Evolutionary conservation across 345 rosid genomes (phyloP).

Genomic region (Barbarea vulgaris): DNA sequence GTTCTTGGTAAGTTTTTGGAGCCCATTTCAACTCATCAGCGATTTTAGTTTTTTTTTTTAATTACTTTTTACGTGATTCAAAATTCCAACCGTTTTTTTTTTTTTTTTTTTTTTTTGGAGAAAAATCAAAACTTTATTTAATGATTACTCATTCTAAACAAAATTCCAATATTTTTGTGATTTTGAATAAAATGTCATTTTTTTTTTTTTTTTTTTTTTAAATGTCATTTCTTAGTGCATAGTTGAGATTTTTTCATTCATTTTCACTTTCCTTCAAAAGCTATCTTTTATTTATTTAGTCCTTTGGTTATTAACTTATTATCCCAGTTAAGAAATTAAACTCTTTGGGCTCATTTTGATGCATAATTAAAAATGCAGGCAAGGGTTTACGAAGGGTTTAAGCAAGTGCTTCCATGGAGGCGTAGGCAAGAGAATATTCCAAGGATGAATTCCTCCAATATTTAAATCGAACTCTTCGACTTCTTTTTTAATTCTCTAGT

Average conservation of each 20-base stretch:
- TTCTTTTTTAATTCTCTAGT: background rate
- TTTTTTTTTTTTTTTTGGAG: no score
- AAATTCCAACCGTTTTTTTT: background rate
- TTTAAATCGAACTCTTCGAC: slow-evolving; percentile 7
- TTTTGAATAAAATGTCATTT: background rate
- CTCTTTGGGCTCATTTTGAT: background rate
- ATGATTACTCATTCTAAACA: background rate
- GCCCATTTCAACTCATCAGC: background rate
- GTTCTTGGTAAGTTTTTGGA: slow-evolving; percentile 45
- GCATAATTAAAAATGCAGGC: slow-evolving; percentile 44
- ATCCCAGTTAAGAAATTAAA: background rate
- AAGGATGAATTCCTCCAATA: slow-evolving; percentile 31
- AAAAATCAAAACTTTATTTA: no score
- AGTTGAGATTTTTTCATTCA: background rate
- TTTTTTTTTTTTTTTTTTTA: no score
- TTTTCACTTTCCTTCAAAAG: background rate
- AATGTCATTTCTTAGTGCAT: background rate
- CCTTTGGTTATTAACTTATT: background rate
- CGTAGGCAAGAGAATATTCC: slow-evolving; percentile 47
- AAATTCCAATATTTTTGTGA: background rate
- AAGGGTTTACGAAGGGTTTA: slow-evolving; percentile 55
- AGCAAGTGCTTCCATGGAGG: slow-evolving; percentile 69
- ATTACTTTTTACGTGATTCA: background rate
- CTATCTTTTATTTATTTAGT: background rate
- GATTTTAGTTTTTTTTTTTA: background rate